Conservation (phyloP, 805 yeast species). For the Middelhovenomyces tepae region DNA sequence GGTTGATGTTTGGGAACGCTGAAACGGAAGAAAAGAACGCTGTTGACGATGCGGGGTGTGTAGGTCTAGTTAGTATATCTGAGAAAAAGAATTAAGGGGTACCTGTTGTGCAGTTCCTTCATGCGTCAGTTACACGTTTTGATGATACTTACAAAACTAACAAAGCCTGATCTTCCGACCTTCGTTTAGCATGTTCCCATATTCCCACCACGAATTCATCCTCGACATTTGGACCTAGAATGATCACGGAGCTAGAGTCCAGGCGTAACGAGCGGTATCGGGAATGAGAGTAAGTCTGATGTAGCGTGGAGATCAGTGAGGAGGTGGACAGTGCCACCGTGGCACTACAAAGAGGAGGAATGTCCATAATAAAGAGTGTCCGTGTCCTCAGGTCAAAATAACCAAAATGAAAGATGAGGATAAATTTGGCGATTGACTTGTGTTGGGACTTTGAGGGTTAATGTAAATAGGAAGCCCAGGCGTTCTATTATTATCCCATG, state of each 20-base stretch:
- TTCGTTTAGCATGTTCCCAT: slow-evolving; percentile 32
- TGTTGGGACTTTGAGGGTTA: not conserved
- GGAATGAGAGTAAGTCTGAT: slow-evolving; percentile 23
- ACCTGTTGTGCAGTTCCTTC: not conserved
- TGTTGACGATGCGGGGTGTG: slow-evolving; percentile 24
- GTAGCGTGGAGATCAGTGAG: slow-evolving; percentile 26
- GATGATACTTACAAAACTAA: slow-evolving; percentile 20
- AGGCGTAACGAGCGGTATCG: slow-evolving; percentile 19
- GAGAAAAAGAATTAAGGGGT: not conserved
- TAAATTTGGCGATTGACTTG: not conserved
- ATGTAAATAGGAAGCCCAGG: not conserved
- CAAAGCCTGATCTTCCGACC: slow-evolving; percentile 33
- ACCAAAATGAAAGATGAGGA: not conserved
- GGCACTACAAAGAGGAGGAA: slow-evolving; percentile 25
- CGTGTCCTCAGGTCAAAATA: not conserved
- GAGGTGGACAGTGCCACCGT: slow-evolving; percentile 25
- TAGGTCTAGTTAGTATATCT: slow-evolving; percentile 16
- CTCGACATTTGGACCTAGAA: slow-evolving; percentile 26
- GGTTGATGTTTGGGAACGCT: slow-evolving; percentile 28
- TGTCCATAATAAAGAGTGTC: no score
- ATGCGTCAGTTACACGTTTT: not conserved
- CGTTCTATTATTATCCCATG: not conserved
- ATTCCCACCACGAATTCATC: slow-evolving; percentile 25
- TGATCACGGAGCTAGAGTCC: slow-evolving; percentile 26
- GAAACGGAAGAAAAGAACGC: slow-evolving; percentile 24